phyloP scores from a whole-genome alignment of 257 asterid genomes.

The Paraleonurus japonicus region DNA sequence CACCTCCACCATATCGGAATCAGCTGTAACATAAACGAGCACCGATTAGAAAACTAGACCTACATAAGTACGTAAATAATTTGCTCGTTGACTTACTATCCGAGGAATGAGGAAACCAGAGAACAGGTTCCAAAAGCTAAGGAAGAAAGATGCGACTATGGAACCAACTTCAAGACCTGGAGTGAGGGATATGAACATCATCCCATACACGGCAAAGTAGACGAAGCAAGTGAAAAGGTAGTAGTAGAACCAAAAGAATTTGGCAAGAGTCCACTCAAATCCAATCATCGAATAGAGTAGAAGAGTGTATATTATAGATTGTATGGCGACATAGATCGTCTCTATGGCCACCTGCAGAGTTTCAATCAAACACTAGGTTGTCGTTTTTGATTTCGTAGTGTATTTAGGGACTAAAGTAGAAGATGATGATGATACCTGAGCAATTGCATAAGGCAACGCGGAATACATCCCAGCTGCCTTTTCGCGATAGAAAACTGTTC shows the following conservation, averaged over 20 bases:
- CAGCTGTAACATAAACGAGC: slow-evolving; percentile 28
- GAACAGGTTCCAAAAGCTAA: slow-evolving; percentile 57
- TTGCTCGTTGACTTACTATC: slow-evolving; percentile 28
- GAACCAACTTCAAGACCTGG: slow-evolving; percentile 43
- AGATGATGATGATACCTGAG: slow-evolving; percentile 31
- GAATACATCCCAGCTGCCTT: slow-evolving; percentile 49
- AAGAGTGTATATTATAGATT: slow-evolving; percentile 36
- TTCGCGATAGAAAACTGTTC: slow-evolving; percentile 42
- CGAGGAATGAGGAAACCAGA: slow-evolving; percentile 49
- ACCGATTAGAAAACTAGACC: neutral
- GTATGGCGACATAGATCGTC: slow-evolving; percentile 40
- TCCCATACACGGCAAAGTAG: slow-evolving; percentile 50
- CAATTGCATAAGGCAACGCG: slow-evolving; percentile 37
- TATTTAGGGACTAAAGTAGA: neutral
- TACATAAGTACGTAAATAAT: too few relatives aligned
- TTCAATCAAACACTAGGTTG: neutral
- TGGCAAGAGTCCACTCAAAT: slow-evolving; percentile 41
- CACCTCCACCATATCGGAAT: slow-evolving; percentile 67
- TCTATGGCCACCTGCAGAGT: slow-evolving; percentile 51
- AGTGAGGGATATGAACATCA: slow-evolving; percentile 64
- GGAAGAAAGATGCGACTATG: slow-evolving; percentile 36
- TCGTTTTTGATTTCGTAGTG: neutral
- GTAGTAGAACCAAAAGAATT: slow-evolving; percentile 49
- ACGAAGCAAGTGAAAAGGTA: slow-evolving; percentile 44
- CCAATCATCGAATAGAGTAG: slow-evolving; percentile 58